A percentile compares a stretch with the other conserved stretches of the same genome.
Conservation (phyloP, 1,284 basidiomycete genomes). For the Trametes sp. region DNA sequence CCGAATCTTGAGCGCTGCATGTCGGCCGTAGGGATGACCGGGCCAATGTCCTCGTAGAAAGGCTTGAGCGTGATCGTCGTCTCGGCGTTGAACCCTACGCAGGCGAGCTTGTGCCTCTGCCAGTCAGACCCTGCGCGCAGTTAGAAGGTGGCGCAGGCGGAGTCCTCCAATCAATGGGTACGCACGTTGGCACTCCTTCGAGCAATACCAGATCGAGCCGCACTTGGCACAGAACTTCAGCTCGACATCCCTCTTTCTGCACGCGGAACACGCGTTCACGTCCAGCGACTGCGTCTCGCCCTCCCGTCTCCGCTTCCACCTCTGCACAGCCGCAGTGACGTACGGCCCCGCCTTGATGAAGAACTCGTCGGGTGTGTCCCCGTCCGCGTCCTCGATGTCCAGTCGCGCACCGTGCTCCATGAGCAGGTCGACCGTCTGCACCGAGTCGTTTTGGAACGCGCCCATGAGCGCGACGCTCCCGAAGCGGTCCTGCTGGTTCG, state of each 20-base stretch:
- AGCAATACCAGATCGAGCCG: constrained; percentile 57
- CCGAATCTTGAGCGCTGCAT: constrained; percentile 45
- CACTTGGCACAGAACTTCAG: constrained; percentile 57
- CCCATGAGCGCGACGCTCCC: constrained; percentile 15
- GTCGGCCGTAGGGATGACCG: constrained; percentile 44
- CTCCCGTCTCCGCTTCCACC: constrained; percentile 55
- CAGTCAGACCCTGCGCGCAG: constrained; percentile 39
- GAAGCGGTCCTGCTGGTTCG: constrained; percentile 13
- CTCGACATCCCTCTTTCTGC: constrained; percentile 37
- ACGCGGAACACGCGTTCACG: constrained; percentile 52
- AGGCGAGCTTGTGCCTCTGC: constrained; percentile 55
- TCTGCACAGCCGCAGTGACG: constrained; percentile 54
- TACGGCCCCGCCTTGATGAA: constrained; percentile 50
- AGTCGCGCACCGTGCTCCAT: constrained; percentile 58
- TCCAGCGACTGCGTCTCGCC: constrained; percentile 52
- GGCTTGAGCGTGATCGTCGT: constrained; percentile 57
- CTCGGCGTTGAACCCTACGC: constrained; percentile 50
- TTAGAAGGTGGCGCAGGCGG: neutral
- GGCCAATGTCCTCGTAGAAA: constrained; percentile 42
- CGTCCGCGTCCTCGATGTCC: constrained; percentile 56
- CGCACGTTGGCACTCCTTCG: constrained; percentile 59
- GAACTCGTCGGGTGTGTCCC: constrained; percentile 42
- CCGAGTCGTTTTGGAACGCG: constrained; percentile 11
- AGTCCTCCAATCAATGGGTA: constrained; percentile 1
- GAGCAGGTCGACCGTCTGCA: constrained; percentile 34